These are phyloP conservation scores for Potentilla sterilis DNA, from an alignment of 306 rosid species.

Conservation along the genomic window DNA sequence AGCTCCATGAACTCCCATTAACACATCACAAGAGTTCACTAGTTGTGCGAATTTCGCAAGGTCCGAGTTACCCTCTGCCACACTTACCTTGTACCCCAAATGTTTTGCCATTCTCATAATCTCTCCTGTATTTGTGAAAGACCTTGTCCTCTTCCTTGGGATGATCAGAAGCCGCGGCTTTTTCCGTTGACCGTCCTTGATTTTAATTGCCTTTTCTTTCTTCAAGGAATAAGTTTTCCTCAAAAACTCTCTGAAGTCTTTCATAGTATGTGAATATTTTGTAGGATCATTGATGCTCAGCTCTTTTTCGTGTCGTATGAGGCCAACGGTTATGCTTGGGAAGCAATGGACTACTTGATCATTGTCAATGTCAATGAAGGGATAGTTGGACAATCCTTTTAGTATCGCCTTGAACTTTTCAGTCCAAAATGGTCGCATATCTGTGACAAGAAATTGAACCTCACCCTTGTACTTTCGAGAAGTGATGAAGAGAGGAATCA, in stretches of 20 bases:
- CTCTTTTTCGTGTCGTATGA: constrained; percentile 57
- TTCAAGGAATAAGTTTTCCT: constrained; percentile 53
- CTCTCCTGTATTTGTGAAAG: constrained; percentile 58
- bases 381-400: constrained; percentile 52
- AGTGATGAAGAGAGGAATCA: constrained; percentile 72
- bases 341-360: constrained; percentile 71
- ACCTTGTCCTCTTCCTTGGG: constrained; percentile 60
- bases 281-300: constrained; percentile 52
- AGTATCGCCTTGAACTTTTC: constrained; percentile 47
- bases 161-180: constrained; percentile 67
- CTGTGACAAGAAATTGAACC: constrained; percentile 61
- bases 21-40: constrained; percentile 83
- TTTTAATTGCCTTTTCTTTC: constrained; percentile 41
- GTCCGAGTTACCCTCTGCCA: constrained; percentile 45
- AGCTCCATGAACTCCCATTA: constrained; percentile 95
- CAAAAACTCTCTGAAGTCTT: constrained; percentile 63
- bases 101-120: constrained; percentile 49
- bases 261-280: constrained; percentile 56
- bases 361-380: constrained; percentile 52
- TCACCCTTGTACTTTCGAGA: constrained; percentile 59
- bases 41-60: constrained; percentile 45
- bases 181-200: constrained; percentile 23
- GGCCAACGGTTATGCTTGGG: constrained; percentile 61
- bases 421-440: constrained; percentile 48
- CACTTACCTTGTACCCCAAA: constrained; percentile 59